Conservation (phyloP, 495 filamentous ascomycete genomes). For the Lasiosphaeria miniovina region DNA sequence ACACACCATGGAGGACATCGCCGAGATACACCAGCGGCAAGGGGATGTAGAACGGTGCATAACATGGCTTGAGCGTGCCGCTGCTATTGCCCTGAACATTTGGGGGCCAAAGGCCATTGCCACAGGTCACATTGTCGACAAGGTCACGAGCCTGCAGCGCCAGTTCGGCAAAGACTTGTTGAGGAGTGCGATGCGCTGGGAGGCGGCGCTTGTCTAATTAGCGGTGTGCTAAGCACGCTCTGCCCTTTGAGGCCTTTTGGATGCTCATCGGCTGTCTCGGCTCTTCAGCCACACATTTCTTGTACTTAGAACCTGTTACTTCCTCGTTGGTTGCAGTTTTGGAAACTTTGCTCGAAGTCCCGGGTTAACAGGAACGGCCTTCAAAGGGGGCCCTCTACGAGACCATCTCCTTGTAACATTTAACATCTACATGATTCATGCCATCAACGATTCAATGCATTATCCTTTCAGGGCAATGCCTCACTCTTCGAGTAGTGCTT, state of each 20-base stretch:
- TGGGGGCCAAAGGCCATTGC: conserved; percentile 29
- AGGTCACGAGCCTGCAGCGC: conserved; percentile 28
- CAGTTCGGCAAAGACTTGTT: conserved; percentile 27
- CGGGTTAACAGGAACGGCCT: no score
- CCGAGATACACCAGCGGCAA: conserved; percentile 30
- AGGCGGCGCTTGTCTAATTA: conserved; percentile 16
- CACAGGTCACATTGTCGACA: conserved; percentile 31
- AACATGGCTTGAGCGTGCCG: conserved; percentile 29
- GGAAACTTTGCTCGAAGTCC: no score
- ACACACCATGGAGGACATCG: conserved; percentile 34
- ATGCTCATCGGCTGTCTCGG: no score
- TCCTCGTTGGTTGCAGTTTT: no score
- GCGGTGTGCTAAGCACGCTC: neutral
- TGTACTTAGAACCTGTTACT: no score
- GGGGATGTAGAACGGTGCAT: conserved; percentile 28
- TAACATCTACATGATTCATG: no score
- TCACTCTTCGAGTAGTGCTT: no score
- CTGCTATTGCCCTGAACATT: conserved; percentile 23
- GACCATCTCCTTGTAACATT: no score
- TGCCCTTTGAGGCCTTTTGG: neutral
- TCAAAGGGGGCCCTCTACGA: no score
- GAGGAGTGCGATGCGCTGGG: conserved; percentile 26
- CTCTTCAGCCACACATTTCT: no score
- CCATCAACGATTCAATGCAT: no score
- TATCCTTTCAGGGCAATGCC: no score